Base-by-base conservation (phyloP, 352 stramenopile species). In the Phytophthora ohioensis region DNA sequence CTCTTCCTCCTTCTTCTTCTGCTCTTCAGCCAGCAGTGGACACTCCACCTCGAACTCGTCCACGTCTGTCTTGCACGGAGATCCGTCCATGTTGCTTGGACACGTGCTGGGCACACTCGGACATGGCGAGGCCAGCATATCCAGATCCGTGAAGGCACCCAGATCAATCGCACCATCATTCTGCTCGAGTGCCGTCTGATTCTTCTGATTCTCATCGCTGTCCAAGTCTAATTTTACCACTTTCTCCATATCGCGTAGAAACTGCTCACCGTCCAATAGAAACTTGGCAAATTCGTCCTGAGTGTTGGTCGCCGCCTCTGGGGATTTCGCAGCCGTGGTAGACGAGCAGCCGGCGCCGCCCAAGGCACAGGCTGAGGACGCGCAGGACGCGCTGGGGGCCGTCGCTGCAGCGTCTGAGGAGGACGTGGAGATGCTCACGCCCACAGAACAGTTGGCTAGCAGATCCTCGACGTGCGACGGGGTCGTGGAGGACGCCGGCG, bases 211-310 rank as follows among this genome's bases (percentile, higher is more conserved):
- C 43, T 67, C 56, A 17, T 3, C 15, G 11, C 9, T 3, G 31
- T 76, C 62, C 30, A 70, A 64, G 38, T 86, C 78, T 38, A 89
- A 49, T 54, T 76, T 75, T 52, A 82, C 78, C 45, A 82, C 74
- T 45, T 85, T 81, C 48, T 87, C 80, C 75, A 87, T 81, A 34
- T 87, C 77, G 27, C 71, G 61, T 11, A 91, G 51, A 59, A 91
- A 85, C n/a, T 85, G 73, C 52, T 91, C 84, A 34, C 76, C 71
- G 60, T 87, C 78, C 63, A 90, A 68, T 58, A 91, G 42, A 17
- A 92, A 84, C 2, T 76, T 80, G 32, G 75, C 57, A 45, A 84
- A 63, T 5, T 85, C 78, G 56, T 84, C 71, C 9, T 70, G 66
- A 57, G 35, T 65, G 42, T 46, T 63, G 59, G 64, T 62, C 60